These are phyloP conservation scores for Adansonia madagascariensis DNA, from an alignment of 441 rosid species.

Conservation along the genomic window DNA sequence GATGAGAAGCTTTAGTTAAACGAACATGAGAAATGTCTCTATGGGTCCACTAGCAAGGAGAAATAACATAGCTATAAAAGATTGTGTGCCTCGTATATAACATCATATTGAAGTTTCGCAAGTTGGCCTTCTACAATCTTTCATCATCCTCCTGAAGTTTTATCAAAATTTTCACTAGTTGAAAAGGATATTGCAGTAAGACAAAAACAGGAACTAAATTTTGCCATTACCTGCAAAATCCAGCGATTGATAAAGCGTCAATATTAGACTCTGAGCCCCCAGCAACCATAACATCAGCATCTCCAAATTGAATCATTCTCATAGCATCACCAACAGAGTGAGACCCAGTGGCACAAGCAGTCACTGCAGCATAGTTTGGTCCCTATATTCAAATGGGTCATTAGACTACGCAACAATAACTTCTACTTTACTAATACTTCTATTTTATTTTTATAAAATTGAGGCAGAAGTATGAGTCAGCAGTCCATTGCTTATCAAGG, in stretches of 20 bases:
- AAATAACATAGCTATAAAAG: neutral
- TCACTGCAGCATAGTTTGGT: constrained; percentile 97
- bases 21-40: neutral
- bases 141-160: neutral
- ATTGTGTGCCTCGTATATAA: neutral
- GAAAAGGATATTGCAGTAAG: neutral
- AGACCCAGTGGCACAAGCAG: constrained; percentile 98
- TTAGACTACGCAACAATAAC: constrained; percentile 26
- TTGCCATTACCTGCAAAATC: constrained; percentile 75
- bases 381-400: constrained; percentile 61
- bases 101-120: neutral
- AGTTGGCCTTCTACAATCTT: neutral
- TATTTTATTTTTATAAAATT: neutral
- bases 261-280: constrained; percentile 97
- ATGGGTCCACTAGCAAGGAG: constrained; percentile 1
- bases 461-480: constrained; percentile 6
- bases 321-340: constrained; percentile 96
- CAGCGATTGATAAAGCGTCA: constrained; percentile 92
- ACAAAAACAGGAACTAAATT: neutral
- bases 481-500: neutral
- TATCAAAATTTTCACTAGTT: neutral
- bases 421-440: neutral
- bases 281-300: constrained; percentile 92
- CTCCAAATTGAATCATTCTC: constrained; percentile 97
- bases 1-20: constrained; percentile 6